Evolutionary conservation across 345 rosid species (phyloP).

Genomic region (Lenwebbia sp.): DNA sequence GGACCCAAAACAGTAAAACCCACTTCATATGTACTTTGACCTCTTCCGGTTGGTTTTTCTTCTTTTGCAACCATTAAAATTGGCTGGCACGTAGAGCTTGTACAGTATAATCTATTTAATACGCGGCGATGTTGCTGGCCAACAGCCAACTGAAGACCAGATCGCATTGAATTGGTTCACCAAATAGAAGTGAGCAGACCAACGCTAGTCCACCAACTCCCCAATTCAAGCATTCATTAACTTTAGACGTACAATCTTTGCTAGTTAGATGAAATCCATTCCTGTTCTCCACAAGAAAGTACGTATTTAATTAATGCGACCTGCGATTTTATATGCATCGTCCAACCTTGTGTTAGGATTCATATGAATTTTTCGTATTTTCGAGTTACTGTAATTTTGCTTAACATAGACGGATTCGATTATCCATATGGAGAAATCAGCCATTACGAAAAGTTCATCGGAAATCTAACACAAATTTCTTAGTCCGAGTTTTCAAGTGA

Average conservation of each 20-base stretch:
- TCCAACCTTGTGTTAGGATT: background rate
- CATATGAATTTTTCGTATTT: background rate
- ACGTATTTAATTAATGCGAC: background rate
- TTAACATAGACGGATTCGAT: background rate
- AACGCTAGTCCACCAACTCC: background rate
- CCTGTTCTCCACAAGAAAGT: background rate
- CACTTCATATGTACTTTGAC: too few species aligned
- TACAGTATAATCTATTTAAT: too few species aligned
- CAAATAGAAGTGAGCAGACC: background rate
- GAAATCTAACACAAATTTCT: too few species aligned
- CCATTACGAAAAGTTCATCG: background rate
- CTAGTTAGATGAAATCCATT: background rate
- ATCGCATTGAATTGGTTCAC: background rate
- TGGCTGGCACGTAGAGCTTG: too few species aligned
- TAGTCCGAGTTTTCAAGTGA: too few species aligned
- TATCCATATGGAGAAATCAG: background rate
- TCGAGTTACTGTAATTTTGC: background rate
- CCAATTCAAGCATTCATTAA: background rate
- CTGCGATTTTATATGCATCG: background rate
- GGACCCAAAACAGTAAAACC: too few species aligned
- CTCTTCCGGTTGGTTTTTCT: too few species aligned
- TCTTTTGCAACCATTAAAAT: too few species aligned
- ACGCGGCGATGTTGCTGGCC: too few species aligned
- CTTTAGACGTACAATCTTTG: too few species aligned
- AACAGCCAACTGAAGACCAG: background rate